Percentiles rank a stretch among this genome's conserved stretches.
phyloP scores from a whole-genome alignment of 2,329 filamentous ascomycete genomes.

The Pseudodiploospora longispora region DNA sequence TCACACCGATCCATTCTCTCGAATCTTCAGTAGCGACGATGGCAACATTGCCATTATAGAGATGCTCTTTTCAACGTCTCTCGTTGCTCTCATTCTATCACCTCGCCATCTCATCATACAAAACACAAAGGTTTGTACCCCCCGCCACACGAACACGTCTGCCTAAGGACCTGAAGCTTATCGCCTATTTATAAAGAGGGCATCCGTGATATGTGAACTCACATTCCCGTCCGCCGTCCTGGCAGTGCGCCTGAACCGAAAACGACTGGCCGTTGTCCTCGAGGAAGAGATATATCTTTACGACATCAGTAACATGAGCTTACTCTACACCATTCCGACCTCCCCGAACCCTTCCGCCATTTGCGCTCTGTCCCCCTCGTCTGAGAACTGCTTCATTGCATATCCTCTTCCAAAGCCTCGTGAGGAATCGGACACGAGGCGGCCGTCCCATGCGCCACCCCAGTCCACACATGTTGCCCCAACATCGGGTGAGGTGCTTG shows the following conservation, averaged over 20 bases:
- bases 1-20: constrained; percentile 90
- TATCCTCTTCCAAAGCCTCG: constrained; percentile 77
- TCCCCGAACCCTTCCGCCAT: constrained; percentile 90
- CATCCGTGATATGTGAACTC: constrained; percentile 91
- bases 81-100: constrained; percentile 88
- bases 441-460: constrained; percentile 79
- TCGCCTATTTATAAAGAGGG: constrained; percentile 34
- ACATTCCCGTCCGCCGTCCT: constrained; percentile 96
- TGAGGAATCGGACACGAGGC: constrained; percentile 47
- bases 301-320: constrained; percentile 97
- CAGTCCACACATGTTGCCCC: constrained; percentile 69
- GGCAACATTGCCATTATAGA: constrained; percentile 94
- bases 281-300: constrained; percentile 98
- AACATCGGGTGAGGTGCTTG: constrained; percentile 83
- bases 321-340: constrained; percentile 85
- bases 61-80: constrained; percentile 97
- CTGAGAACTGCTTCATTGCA: constrained; percentile 90
- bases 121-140: constrained; percentile 74
- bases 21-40: constrained; percentile 90
- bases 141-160: not conserved
- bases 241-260: constrained; percentile 87
- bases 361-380: constrained; percentile 86
- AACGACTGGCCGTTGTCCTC: constrained; percentile 84
- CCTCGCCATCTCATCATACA: constrained; percentile 90
- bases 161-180: not conserved